A percentile compares a stretch with the other conserved stretches of the same genome.
These are phyloP conservation scores for Ceratobasidium sp. DNA, from an alignment of 1,284 basidiomycete species.

Conservation along the genomic window DNA sequence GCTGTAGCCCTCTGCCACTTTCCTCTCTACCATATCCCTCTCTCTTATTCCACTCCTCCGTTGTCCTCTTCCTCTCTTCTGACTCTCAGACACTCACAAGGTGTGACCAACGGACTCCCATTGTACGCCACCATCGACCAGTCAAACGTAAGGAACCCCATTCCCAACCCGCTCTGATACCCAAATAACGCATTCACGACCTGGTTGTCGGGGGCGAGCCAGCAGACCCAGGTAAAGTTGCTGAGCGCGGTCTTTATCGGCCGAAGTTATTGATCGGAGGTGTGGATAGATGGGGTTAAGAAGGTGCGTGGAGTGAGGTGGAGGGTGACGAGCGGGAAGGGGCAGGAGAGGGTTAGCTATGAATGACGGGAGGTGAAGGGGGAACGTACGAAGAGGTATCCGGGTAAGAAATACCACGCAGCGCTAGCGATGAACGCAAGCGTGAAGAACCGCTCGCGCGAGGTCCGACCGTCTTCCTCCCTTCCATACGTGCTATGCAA, in stretches of 20 bases:
- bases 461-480: conserved; percentile 75
- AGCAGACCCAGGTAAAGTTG: conserved; percentile 83
- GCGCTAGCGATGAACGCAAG: conserved; percentile 72
- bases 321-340: too few relatives aligned
- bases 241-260: conserved; percentile 65
- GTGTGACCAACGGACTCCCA: conserved; percentile 66
- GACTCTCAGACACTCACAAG: conserved; percentile 58
- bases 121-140: conserved; percentile 69
- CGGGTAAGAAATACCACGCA: conserved; percentile 79
- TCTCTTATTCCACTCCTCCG: not conserved
- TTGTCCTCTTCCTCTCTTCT: not conserved
- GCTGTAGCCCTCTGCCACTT: not conserved
- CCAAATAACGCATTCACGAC: conserved; percentile 85
- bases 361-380: too few relatives aligned
- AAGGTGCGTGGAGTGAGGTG: too few relatives aligned
- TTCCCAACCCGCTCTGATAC: conserved; percentile 65
- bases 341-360: too few relatives aligned
- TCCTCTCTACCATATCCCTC: not conserved
- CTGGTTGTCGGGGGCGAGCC: conserved; percentile 74
- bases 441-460: conserved; percentile 82
- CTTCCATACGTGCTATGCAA: conserved; percentile 74
- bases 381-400: conserved; percentile 71
- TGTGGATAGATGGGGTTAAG: too few relatives aligned
- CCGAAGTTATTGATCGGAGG: too few relatives aligned
- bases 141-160: conserved; percentile 67